Evolutionary conservation across 768 basidiomycete genomes (phyloP).

Genomic region (Serendipita vermifera): DNA sequence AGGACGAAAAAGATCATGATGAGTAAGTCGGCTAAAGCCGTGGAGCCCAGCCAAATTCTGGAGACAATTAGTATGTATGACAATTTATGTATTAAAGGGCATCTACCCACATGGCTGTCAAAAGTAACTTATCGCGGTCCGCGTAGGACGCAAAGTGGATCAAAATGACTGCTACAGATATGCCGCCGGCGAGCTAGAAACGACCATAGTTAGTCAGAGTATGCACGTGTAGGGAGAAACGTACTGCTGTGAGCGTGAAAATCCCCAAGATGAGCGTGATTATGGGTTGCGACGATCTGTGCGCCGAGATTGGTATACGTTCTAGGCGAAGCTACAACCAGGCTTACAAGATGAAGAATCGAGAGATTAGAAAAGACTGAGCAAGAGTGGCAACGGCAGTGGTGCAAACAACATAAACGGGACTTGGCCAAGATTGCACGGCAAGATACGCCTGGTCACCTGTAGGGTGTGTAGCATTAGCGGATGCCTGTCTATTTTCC

Average conservation of each 20-base stretch:
- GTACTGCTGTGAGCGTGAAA: neutral
- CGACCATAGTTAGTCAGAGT: neutral
- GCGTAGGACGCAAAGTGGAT: neutral
- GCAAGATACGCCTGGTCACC: neutral
- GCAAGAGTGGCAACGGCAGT: neutral
- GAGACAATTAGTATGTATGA: neutral
- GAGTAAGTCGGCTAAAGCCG: neutral
- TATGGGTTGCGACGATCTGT: neutral
- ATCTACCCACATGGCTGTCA: neutral
- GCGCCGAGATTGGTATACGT: neutral
- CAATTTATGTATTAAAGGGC: neutral
- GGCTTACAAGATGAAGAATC: neutral
- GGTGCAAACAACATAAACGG: conserved; percentile 1
- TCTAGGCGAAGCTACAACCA: neutral
- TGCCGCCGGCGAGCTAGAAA: neutral
- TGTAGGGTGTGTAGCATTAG: neutral
- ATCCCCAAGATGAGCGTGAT: neutral
- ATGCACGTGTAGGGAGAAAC: neutral
- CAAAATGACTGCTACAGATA: neutral
- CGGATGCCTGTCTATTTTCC: neutral
- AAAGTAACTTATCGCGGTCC: neutral
- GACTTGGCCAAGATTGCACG: conserved; percentile 1
- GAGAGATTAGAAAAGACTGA: neutral
- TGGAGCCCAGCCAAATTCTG: conserved; percentile 1
- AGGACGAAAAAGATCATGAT: neutral